phyloP scores from a whole-genome alignment of 371 early-diverging fungal genomes.

The Syncephalastrum sp. region DNA sequence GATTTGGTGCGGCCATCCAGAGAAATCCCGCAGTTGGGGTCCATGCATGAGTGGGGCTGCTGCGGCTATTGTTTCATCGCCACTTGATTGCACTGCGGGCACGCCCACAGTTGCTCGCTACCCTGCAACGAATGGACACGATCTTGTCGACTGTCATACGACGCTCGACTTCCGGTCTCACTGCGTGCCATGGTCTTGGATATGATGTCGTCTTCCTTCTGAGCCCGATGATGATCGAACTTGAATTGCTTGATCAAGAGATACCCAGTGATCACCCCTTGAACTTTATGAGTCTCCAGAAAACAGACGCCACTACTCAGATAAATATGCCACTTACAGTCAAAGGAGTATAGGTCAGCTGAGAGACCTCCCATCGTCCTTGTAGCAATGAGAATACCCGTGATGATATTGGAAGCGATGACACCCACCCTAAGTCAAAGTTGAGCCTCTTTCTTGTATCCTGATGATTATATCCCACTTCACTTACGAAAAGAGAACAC shows the following conservation, averaged over 20 bases:
- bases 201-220: conserved; percentile 8
- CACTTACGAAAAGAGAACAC: conserved; percentile 43
- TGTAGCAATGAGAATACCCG: conserved; percentile 36
- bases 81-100: too few relatives aligned
- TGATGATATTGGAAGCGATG: conserved; percentile 35
- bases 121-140: background rate
- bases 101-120: background rate
- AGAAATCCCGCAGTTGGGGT: too few relatives aligned
- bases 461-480: conserved; percentile 7
- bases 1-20: too few relatives aligned
- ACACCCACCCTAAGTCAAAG: conserved; percentile 34
- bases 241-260: conserved; percentile 40
- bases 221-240: conserved; percentile 4
- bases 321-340: conserved; percentile 26
- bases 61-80: too few relatives aligned
- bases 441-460: background rate
- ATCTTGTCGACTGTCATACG: conserved; percentile 5
- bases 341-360: conserved; percentile 45
- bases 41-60: too few relatives aligned
- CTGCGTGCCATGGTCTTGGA: conserved; percentile 9
- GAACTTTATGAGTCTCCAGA: background rate
- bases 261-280: conserved; percentile 44
- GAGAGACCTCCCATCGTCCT: conserved; percentile 36
- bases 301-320: background rate
- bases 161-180: background rate